These are phyloP conservation scores for barley (Hordeum vulgare) DNA, from an alignment of 176 grass and related monocot species.

Conservation along the genomic window DNA sequence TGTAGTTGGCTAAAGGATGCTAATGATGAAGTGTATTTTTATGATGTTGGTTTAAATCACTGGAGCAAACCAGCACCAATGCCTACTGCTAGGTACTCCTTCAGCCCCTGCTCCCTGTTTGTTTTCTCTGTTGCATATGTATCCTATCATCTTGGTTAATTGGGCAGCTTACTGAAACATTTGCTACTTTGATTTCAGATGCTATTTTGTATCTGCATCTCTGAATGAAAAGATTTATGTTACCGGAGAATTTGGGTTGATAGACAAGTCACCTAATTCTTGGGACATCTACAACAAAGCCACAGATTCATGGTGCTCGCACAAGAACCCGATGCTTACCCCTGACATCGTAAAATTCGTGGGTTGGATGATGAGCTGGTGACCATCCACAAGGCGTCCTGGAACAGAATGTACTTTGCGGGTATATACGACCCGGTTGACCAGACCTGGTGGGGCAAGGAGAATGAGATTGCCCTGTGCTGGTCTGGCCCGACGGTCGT, in stretches of 20 bases:
- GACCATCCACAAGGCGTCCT: slow-evolving; percentile 48
- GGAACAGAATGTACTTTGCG: slow-evolving; percentile 46
- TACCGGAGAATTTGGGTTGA: slow-evolving; percentile 35
- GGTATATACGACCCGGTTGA: slow-evolving; percentile 49
- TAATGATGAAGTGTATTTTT: slow-evolving; percentile 63
- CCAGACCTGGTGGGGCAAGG: slow-evolving; percentile 33
- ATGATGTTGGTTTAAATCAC: slow-evolving; percentile 42
- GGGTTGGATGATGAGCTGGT: slow-evolving; percentile 17
- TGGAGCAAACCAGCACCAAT: slow-evolving; percentile 55
- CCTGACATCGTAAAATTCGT: slow-evolving; percentile 31
- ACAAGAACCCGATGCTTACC: slow-evolving; percentile 56
- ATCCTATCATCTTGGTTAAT: neutral
- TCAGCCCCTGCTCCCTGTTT: neutral
- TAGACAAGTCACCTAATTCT: slow-evolving; percentile 51
- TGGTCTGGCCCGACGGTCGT: slow-evolving; percentile 45
- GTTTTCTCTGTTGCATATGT: neutral
- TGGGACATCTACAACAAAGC: slow-evolving; percentile 61
- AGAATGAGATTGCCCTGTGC: slow-evolving; percentile 50
- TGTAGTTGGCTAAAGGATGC: slow-evolving; percentile 38
- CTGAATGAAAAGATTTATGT: slow-evolving; percentile 56
- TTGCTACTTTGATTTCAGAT: slow-evolving; percentile 33
- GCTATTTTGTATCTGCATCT: slow-evolving; percentile 51
- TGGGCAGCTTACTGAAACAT: rapidly evolving
- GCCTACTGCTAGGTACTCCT: slow-evolving; percentile 61
- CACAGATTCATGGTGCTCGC: slow-evolving; percentile 46